phyloP scores from a whole-genome alignment of 2,329 filamentous ascomycete species.

The Aspergillus sp. region DNA sequence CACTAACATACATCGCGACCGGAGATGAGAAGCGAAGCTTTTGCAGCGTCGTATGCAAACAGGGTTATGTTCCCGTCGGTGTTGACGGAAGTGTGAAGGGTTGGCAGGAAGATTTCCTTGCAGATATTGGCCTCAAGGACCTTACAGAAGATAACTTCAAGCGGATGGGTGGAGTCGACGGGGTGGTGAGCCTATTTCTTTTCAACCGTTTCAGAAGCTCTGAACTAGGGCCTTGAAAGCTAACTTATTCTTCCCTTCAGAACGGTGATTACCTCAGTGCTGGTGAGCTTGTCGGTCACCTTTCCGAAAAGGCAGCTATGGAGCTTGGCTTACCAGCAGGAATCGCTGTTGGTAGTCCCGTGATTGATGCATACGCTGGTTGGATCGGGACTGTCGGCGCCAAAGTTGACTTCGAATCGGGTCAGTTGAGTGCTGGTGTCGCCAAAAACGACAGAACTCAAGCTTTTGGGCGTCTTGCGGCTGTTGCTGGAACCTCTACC shows the following conservation, averaged over 20 bases:
- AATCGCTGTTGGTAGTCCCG: slow-evolving; percentile 88
- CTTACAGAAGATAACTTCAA: slow-evolving; percentile 80
- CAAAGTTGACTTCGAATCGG: slow-evolving; percentile 69
- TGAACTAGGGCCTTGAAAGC: not conserved
- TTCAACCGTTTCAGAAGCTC: slow-evolving; percentile 7
- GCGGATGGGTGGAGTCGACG: slow-evolving; percentile 88
- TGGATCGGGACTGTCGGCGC: slow-evolving; percentile 99
- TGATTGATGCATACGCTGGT: slow-evolving; percentile 96
- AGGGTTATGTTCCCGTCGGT: slow-evolving; percentile 92
- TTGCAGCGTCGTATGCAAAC: slow-evolving; percentile 95
- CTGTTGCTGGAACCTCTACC: slow-evolving; percentile 92
- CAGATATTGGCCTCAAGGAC: slow-evolving; percentile 77
- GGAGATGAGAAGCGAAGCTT: slow-evolving; percentile 87
- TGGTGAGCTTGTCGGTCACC: slow-evolving; percentile 77
- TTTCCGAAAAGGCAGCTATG: slow-evolving; percentile 74
- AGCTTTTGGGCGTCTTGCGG: slow-evolving; percentile 85
- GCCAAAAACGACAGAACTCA: slow-evolving; percentile 82
- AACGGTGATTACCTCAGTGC: slow-evolving; percentile 88
- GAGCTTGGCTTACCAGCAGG: slow-evolving; percentile 80
- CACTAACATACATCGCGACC: slow-evolving; percentile 87
- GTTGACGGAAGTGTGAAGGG: slow-evolving; percentile 96
- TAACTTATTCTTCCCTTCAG: slow-evolving; percentile 42
- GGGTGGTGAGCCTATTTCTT: slow-evolving; percentile 67
- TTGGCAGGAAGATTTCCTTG: slow-evolving; percentile 94
- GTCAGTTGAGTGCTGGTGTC: slow-evolving; percentile 59